Conservation (phyloP, 2,329 filamentous ascomycete species). For the Hortaea werneckii region DNA sequence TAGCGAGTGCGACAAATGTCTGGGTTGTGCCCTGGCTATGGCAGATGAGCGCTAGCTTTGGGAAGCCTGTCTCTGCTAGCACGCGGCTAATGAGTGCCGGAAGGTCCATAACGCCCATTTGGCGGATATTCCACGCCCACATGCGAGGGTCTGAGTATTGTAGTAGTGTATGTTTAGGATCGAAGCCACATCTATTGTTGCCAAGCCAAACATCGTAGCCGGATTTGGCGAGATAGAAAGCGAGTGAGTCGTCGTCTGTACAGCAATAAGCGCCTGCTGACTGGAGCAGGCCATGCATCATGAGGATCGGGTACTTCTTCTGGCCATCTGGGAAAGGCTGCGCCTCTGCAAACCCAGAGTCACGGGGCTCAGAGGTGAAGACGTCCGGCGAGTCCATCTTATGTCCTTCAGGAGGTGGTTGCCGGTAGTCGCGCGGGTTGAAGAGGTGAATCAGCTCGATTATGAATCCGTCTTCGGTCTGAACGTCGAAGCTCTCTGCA, state of each 20-base stretch:
- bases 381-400: conserved; percentile 49
- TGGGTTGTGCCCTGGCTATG: conserved; percentile 90
- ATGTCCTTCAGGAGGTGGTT: conserved; percentile 40
- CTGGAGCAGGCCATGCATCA: conserved; percentile 84
- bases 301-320: conserved; percentile 68
- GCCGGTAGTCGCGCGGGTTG: conserved; percentile 62
- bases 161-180: conserved; percentile 63
- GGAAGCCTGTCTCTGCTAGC: conserved; percentile 69
- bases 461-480: conserved; percentile 90
- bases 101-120: conserved; percentile 86
- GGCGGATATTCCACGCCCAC: conserved; percentile 94
- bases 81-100: conserved; percentile 72
- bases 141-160: conserved; percentile 70
- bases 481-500: conserved; percentile 69
- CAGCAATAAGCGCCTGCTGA: conserved; percentile 80
- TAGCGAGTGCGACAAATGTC: conserved; percentile 76
- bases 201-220: conserved; percentile 95
- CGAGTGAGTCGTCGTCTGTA: conserved; percentile 80
- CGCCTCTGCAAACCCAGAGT: conserved; percentile 22
- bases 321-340: conserved; percentile 22
- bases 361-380: conserved; percentile 35
- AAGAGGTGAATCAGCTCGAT: conserved; percentile 84
- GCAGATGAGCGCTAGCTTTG: conserved; percentile 70
- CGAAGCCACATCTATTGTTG: conserved; percentile 82
- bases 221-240: conserved; percentile 84